A percentile compares a stretch with the other conserved stretches of the same genome.
Conservation (phyloP, 2,329 filamentous ascomycete species). For the Fusarium citri region DNA sequence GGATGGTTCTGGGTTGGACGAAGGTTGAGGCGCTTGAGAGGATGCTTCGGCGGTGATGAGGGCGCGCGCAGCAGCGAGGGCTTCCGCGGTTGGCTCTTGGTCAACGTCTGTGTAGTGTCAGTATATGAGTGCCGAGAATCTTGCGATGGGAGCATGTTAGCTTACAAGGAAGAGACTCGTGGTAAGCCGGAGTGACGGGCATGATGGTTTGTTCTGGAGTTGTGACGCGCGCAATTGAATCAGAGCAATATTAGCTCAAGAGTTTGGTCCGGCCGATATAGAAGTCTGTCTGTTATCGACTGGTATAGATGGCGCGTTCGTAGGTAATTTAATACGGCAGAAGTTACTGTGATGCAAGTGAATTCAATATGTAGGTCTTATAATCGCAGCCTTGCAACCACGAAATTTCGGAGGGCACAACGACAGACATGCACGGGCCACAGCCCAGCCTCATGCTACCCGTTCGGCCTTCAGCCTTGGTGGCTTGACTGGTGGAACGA, state of each 20-base stretch:
- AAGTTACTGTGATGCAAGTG: neutral
- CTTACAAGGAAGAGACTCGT: constrained; percentile 86
- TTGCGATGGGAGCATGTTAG: neutral
- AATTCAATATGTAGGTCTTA: neutral
- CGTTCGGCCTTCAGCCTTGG: constrained; percentile 29
- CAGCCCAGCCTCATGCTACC: constrained; percentile 16
- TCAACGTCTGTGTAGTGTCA: constrained; percentile 77
- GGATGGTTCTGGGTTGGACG: constrained; percentile 60
- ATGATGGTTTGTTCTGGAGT: constrained; percentile 36
- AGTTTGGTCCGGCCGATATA: neutral
- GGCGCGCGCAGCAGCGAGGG: constrained; percentile 73
- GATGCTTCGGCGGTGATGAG: constrained; percentile 76
- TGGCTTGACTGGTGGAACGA: constrained; percentile 14
- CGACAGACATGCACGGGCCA: constrained; percentile 29
- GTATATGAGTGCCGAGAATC: neutral
- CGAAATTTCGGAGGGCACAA: constrained; percentile 16
- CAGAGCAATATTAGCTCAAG: neutral
- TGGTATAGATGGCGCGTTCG: neutral
- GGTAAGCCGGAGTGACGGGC: constrained; percentile 58
- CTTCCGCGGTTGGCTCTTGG: constrained; percentile 70
- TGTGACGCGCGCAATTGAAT: constrained; percentile 1
- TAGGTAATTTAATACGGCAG: neutral
- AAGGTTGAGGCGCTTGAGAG: constrained; percentile 61
- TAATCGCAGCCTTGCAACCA: constrained; percentile 18
- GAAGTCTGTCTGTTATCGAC: neutral